A percentile compares a stretch with the other conserved stretches of the same genome.
Conservation (phyloP, 805 yeast genomes). For the Myxozyma lipomycoides region DNA sequence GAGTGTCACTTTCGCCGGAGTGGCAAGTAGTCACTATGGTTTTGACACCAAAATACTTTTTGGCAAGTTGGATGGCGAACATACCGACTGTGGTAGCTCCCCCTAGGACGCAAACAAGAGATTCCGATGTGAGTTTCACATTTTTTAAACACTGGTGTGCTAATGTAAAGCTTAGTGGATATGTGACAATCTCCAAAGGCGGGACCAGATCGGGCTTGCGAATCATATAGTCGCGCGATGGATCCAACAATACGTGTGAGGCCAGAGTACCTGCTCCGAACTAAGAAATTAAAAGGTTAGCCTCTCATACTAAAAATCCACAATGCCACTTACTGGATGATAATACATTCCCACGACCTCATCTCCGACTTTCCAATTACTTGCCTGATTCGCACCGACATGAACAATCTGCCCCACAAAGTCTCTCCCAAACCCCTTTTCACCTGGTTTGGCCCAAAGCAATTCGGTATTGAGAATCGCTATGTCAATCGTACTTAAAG, state of each 20-base stretch:
- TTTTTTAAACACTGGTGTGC: constrained; percentile 46
- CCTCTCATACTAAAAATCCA: no score
- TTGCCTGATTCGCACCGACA: constrained; percentile 48
- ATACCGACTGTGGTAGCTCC: constrained; percentile 70
- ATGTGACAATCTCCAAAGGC: constrained; percentile 58
- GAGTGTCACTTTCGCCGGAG: constrained; percentile 42
- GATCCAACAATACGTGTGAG: constrained; percentile 53
- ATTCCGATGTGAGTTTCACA: constrained; percentile 42
- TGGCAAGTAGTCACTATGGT: constrained; percentile 59
- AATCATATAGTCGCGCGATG: constrained; percentile 47
- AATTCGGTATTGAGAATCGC: constrained; percentile 54
- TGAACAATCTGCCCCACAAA: constrained; percentile 57
- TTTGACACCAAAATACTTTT: constrained; percentile 44
- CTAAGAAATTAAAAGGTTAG: constrained; percentile 3
- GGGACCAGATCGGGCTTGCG: constrained; percentile 48
- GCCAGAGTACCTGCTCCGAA: constrained; percentile 56
- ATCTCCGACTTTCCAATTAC: constrained; percentile 51
- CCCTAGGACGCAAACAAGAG: constrained; percentile 62
- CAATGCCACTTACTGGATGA: constrained; percentile 38
- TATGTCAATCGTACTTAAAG: constrained; percentile 64
- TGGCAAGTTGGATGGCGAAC: constrained; percentile 54
- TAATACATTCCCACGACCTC: constrained; percentile 59
- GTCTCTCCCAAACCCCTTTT: constrained; percentile 68
- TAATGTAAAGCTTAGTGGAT: constrained; percentile 62
- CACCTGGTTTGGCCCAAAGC: constrained; percentile 43